phyloP scores from a whole-genome alignment of 2,329 filamentous ascomycete species.

The Myriosclerotinia duriaeana region DNA sequence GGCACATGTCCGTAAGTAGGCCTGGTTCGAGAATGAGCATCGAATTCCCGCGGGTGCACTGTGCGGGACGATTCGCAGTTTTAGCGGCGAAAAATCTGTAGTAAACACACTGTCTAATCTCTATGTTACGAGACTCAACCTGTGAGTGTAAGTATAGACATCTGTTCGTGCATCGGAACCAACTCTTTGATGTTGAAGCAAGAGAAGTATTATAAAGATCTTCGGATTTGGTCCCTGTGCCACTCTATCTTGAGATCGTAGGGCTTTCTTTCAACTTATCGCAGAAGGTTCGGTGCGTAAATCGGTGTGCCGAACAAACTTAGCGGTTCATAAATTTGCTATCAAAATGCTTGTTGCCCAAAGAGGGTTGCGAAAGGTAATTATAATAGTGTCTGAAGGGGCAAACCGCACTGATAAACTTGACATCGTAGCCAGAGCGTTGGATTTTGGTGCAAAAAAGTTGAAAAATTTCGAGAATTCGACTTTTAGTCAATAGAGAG shows the following conservation, averaged over 20 bases:
- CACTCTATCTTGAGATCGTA: background rate
- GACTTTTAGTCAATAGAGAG: background rate
- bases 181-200: background rate
- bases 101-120: background rate
- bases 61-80: background rate
- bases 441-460: background rate
- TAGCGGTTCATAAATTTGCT: background rate
- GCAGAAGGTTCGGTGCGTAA: background rate
- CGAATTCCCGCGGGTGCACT: background rate
- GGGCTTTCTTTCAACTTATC: background rate
- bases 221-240: background rate
- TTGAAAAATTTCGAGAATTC: background rate
- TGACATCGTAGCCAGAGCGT: background rate
- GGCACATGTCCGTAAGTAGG: background rate
- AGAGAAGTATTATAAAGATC: background rate
- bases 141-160: background rate
- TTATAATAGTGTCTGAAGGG: background rate
- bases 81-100: background rate
- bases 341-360: background rate
- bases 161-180: background rate
- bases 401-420: background rate
- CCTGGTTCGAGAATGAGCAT: background rate
- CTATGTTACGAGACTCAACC: background rate
- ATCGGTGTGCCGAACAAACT: background rate
- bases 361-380: background rate